Conservation (phyloP, 1,284 basidiomycete species). For the Hypsizygus ulmarius region DNA sequence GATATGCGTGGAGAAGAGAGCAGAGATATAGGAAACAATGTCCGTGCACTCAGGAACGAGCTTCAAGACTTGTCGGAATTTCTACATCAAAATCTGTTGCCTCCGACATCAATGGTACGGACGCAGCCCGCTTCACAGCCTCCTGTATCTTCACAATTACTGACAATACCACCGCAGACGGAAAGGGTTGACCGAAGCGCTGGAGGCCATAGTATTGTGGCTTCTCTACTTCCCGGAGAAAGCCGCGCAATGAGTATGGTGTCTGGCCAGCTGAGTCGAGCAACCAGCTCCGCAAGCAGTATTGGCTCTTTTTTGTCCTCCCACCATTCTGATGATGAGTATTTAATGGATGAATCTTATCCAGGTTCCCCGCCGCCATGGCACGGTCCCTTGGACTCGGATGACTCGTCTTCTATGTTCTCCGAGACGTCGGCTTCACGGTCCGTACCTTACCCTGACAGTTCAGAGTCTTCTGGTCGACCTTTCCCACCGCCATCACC, state of each 20-base stretch:
- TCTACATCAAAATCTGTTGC: conserved; percentile 35
- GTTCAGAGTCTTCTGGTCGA: conserved; percentile 18
- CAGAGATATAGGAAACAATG: conserved; percentile 55
- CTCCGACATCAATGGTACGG: conserved; percentile 13
- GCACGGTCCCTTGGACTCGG: conserved; percentile 15
- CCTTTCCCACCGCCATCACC: conserved; percentile 19
- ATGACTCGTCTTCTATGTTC: conserved; percentile 12
- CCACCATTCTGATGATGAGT: conserved; percentile 68
- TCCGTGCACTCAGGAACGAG: conserved; percentile 61
- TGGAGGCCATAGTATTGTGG: conserved; percentile 29
- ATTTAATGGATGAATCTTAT: conserved; percentile 23
- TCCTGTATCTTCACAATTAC: too few relatives aligned
- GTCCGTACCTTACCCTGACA: conserved; percentile 29
- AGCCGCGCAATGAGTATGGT: conserved; percentile 23
- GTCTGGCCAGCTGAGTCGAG: conserved; percentile 33
- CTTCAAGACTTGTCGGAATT: conserved; percentile 55
- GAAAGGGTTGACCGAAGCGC: conserved; percentile 28
- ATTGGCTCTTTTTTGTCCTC: conserved; percentile 64
- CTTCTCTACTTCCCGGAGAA: conserved; percentile 22
- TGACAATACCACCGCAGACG: conserved; percentile 14
- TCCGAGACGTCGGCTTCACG: conserved; percentile 23
- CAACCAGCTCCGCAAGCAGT: conserved; percentile 52
- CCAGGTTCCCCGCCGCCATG: conserved; percentile 20
- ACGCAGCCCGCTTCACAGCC: conserved; percentile 6
- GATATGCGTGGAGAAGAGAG: conserved; percentile 56